A percentile compares a stretch with the other conserved stretches of the same genome.
phyloP scores from a whole-genome alignment of 176 grass and related monocot species.

The Eleusine indica region DNA sequence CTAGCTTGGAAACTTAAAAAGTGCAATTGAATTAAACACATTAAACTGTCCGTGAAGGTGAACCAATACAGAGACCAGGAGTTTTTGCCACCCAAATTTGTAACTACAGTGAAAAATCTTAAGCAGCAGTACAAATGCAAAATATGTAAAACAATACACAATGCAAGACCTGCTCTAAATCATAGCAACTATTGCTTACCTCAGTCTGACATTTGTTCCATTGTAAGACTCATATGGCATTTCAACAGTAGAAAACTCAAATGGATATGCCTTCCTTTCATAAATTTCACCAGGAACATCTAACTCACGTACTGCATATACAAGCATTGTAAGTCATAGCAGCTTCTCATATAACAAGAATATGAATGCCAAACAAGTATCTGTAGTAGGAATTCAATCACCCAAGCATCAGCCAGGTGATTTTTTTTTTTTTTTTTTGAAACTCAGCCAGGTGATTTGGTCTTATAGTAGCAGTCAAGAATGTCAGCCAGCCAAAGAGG shows the following conservation, averaged over 20 bases:
- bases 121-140: not conserved
- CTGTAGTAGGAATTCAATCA: not conserved
- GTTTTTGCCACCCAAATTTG: not conserved
- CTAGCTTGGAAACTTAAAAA: not conserved
- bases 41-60: not conserved
- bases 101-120: not conserved
- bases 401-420: not conserved
- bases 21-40: not conserved
- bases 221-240: constrained; percentile 96
- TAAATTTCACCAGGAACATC: constrained; percentile 93
- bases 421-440: not conserved
- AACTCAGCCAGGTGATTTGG: not conserved
- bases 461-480: not conserved
- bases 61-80: not conserved
- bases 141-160: not conserved
- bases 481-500: not conserved
- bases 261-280: constrained; percentile 82
- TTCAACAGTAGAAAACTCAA: constrained; percentile 90
- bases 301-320: constrained; percentile 73
- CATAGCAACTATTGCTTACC: constrained; percentile 41
- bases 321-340: constrained; percentile 19
- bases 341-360: constrained; percentile 17
- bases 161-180: not conserved
- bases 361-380: not conserved
- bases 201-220: constrained; percentile 85